Evolutionary conservation across 2,329 filamentous ascomycete species (phyloP), one percentile per base, ranked within the genome.

Genomic region (Colletotrichum sp.): DNA sequence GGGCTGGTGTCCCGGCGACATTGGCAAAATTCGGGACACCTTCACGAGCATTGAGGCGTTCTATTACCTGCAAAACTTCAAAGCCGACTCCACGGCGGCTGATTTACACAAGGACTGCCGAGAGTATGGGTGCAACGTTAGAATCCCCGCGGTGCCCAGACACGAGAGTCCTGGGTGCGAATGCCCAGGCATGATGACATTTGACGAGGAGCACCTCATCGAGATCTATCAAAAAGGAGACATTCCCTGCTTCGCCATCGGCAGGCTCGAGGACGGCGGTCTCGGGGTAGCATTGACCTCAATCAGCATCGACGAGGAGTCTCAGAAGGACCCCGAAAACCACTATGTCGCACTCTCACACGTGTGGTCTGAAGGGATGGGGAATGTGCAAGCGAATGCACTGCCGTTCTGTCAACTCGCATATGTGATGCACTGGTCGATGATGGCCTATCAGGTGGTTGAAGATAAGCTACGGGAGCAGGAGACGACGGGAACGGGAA

Each of bases 351-450:
- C 74, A 22, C 57, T 76, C 6, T 76, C 71, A 1, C 71, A 70
- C 15, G 65, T 74, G 9, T 74, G 74, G 65, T 66, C 71, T 3
- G 66, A 74, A 8, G 71, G 60, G 11, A 74, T 74, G 60, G 71
- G 74, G 0, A 67, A 63, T 28, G 27, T 60, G 12, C 9, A 30
- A 22, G 28, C 36, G 22, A 74, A 70, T 34, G n/a, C 65, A 11
- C 36, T 76, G 57, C 74, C 36, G 1, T 73, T 74, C 44, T 76
- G 59, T 59, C 71, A 69, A 25, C 27, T 76, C 4, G 30, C 65
- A 15, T 34, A 74, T 9, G 65, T 32, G 15, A 60, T 74, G 25
- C 52, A 74, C 48, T 52, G 59, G 44, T 32, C 39, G 2, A 65
- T 36, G 59, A 19, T 70, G 25, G 59, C 71, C 12, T 60, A 69